A percentile compares a stretch with the other conserved stretches of the same genome.
phyloP scores from a whole-genome alignment of 495 filamentous ascomycete genomes.

The Aspergillus avenaceus region DNA sequence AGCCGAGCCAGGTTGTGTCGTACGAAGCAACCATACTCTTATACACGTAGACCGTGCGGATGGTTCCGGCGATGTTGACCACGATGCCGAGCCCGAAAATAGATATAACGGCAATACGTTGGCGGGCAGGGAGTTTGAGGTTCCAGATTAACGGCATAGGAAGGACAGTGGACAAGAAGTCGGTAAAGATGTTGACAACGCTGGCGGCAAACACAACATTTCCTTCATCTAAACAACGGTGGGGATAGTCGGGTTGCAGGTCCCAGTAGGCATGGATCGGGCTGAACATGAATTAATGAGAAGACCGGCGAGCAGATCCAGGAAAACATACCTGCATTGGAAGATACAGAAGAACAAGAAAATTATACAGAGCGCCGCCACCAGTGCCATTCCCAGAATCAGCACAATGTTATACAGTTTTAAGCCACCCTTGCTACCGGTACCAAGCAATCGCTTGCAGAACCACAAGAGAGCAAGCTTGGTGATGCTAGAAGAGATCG shows the following conservation, averaged over 20 bases:
- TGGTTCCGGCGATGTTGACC: constrained; percentile 53
- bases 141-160: constrained; percentile 58
- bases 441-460: constrained; percentile 48
- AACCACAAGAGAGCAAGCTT: constrained; percentile 57
- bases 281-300: constrained; percentile 19
- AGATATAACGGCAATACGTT: constrained; percentile 51
- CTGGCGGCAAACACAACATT: constrained; percentile 49
- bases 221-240: constrained; percentile 48
- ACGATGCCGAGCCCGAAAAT: constrained; percentile 57
- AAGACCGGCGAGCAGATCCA: not conserved
- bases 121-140: constrained; percentile 49
- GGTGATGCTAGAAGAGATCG: constrained; percentile 47
- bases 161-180: constrained; percentile 52
- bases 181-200: constrained; percentile 57
- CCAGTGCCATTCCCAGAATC: constrained; percentile 42
- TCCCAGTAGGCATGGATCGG: constrained; percentile 54
- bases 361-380: constrained; percentile 36
- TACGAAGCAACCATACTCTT: constrained; percentile 43
- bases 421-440: constrained; percentile 33
- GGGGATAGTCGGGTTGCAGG: constrained; percentile 24
- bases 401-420: constrained; percentile 36
- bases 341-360: constrained; percentile 51
- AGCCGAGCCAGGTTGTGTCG: constrained; percentile 52
- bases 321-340: constrained; percentile 49
- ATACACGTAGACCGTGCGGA: constrained; percentile 52